Base-by-base conservation (phyloP, 1,139 yeast genomes). In the Pichia kudriavzevii region DNA sequence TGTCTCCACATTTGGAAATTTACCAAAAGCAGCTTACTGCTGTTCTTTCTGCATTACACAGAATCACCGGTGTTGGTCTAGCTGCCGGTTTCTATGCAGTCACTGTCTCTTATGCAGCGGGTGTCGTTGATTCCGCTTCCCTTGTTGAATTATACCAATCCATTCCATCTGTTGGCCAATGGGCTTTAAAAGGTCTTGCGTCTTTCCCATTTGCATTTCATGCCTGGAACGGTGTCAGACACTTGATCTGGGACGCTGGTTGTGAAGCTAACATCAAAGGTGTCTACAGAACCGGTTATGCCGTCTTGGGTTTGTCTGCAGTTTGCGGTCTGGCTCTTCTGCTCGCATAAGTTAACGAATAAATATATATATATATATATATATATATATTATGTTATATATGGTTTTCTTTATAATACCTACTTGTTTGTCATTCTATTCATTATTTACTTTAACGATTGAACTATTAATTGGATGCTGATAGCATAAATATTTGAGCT, bases 171-270 rank as follows among this genome's bases (percentile, higher is more conserved):
- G 66, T 66, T 41, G 66, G 68, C 31, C 83, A 87, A 63, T 51
- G 74, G 42, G 67, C 69, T 26, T 62, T 75, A 41, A 91, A 91
- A 67, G 78, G 80, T 33, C 53, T 73, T 26, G 75, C 80, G 53
- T 76, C 94, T 5, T 72, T 74, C 64, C 91, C 96, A 47, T 87
- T 91, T 61, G 82, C 82, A 30, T 87, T 72, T 79, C 98, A 91
- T 61, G 57, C 71, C 34, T 73, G 69, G 59, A 87, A 88, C 60
- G 96, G 97, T 52, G 45, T 88, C 44, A 83, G 98, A 72, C 98
- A 91, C 61, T 66, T 88, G 63, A 56, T 84, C 40, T 91, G 97
- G 97, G 97, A 91, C 60, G 59, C 76, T 38, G 94, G 94, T 56
- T 68, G 65, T 49, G 84, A 80, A 60, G 72, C 88, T 59, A 71